Evolutionary conservation across 805 yeast species (phyloP), one percentile per base, ranked within the genome.

Genomic region (Wickerhamiella sergipiensis): DNA sequence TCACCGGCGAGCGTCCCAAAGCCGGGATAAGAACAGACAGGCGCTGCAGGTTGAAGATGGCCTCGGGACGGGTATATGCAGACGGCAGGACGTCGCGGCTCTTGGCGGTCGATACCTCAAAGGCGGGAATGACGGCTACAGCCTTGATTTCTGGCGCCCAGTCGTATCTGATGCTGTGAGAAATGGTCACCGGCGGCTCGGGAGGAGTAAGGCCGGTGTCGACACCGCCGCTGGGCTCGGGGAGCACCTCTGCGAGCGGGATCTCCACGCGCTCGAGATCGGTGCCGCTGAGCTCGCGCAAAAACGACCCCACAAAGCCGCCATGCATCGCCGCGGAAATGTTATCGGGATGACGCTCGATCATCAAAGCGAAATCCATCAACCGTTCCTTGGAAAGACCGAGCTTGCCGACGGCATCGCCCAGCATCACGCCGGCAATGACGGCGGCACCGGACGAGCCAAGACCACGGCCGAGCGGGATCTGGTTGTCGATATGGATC

Each of bases 321-420:
- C 98, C 98, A 81, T 89, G 83, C 95, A 92, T 87, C 38, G 98
- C 95, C 31, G 98, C 98, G 12, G 96, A 87, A 62, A 92, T 89
- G 67, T 92, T 92, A 69, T 92, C 98, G 36, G 98, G 98, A 63
- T 92, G 98, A 65, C 97, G 81, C 71, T 92, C 98, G 58, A 92
- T 89, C 92, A 92, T 85, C 59, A 92, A 75, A 67, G 96, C 87
- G 72, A 85, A 92, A 67, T 92, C 98, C 60, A 92, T 72, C 80
- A 92, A 76, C 59, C 97, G 75, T 59, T 78, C 81, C 67, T 84
- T 89, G 47, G 81, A 70, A 53, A 88, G 78, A 1, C 77, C 79
- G 36, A 90, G 71, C 48, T 78, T 73, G 39, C 92, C 96, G 33
- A 89, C 74, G 57, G 82, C 90, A 63, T 85, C 85, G 46, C 94